Evolutionary conservation across 805 yeast genomes (phyloP).

Genomic region (Candida ponderosae): DNA sequence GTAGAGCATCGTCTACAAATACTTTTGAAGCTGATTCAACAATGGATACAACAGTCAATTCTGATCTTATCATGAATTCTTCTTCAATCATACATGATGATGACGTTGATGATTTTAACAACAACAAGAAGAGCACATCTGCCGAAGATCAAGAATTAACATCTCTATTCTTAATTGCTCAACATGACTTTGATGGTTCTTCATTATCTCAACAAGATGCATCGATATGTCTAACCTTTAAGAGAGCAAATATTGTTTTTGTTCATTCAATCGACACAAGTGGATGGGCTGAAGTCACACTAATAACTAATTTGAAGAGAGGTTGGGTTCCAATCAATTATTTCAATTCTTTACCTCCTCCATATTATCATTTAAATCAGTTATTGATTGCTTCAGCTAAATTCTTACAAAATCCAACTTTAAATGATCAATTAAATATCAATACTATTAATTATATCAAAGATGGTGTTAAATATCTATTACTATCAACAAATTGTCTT

Average conservation of each 20-base stretch:
- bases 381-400: slow-evolving; percentile 58
- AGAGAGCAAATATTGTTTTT: slow-evolving; percentile 63
- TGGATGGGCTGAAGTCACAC: slow-evolving; percentile 85
- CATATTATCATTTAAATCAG: slow-evolving; percentile 43
- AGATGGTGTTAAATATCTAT: slow-evolving; percentile 60
- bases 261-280: slow-evolving; percentile 73
- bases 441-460: slow-evolving; percentile 55
- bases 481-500: slow-evolving; percentile 64
- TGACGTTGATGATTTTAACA: no score
- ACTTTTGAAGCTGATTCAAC: no score
- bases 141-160: slow-evolving; percentile 36
- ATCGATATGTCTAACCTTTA: slow-evolving; percentile 66
- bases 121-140: not conserved
- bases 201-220: slow-evolving; percentile 60
- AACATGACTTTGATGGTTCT: slow-evolving; percentile 50
- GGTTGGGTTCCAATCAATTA: slow-evolving; percentile 89
- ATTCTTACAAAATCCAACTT: slow-evolving; percentile 55
- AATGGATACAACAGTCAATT: no score
- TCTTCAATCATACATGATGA: no score
- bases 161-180: slow-evolving; percentile 46
- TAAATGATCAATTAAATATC: slow-evolving; percentile 39
- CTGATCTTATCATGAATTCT: no score
- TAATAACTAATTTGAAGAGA: slow-evolving; percentile 50
- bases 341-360: slow-evolving; percentile 34
- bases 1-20: no score